phyloP scores from a whole-genome alignment of 164 flowering plant genomes.

The Vitis vinifera region DNA sequence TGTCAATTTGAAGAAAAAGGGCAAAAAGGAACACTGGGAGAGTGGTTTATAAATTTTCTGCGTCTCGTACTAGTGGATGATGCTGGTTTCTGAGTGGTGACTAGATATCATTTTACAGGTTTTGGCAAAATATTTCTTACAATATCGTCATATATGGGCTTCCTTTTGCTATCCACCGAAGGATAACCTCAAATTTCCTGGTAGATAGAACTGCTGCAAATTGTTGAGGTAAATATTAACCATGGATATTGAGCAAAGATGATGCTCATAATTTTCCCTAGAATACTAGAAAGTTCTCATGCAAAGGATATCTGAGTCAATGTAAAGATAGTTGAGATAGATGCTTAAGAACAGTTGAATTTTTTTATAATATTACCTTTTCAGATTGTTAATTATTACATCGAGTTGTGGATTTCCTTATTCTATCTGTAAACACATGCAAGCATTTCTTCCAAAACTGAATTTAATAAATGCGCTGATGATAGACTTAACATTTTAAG shows the following conservation, averaged over 20 bases:
- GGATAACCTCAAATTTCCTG: conserved; percentile 6
- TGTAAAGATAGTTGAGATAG: not conserved
- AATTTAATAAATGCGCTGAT: too few species aligned
- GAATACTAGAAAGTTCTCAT: not conserved
- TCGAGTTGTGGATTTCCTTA: not conserved
- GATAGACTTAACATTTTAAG: too few species aligned
- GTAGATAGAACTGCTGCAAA: conserved; percentile 10
- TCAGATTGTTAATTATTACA: not conserved
- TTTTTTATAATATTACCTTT: not conserved
- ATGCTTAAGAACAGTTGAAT: not conserved
- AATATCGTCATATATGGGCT: conserved; percentile 5
- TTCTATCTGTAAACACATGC: not conserved
- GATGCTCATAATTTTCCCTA: not conserved
- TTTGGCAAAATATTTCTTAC: conserved; percentile 1
- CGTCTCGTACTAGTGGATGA: not conserved
- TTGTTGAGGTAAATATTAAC: conserved; percentile 23
- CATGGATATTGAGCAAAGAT: conserved; percentile 7
- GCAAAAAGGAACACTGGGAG: not conserved
- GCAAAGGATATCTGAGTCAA: not conserved
- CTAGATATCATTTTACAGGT: conserved; percentile 13
- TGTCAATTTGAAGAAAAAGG: not conserved
- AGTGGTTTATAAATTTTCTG: not conserved
- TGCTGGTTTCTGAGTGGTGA: not conserved
- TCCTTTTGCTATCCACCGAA: not conserved
- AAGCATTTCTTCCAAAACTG: too few species aligned